These are phyloP conservation scores for Nemania serpens DNA, from an alignment of 2,329 filamentous ascomycete species.

Conservation along the genomic window DNA sequence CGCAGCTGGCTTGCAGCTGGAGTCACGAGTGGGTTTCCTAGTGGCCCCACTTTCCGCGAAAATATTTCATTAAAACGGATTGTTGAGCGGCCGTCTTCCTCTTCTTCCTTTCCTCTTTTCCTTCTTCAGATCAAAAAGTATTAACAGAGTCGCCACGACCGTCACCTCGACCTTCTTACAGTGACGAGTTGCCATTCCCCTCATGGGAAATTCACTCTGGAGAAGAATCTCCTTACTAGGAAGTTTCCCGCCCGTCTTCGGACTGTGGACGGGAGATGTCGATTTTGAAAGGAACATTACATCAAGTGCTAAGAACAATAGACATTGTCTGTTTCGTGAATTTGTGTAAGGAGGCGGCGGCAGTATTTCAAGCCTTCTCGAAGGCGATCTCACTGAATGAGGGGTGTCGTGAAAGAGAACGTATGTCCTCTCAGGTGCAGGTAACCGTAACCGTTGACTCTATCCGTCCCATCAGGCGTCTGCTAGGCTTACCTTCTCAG, in stretches of 20 bases:
- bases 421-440: too few relatives aligned
- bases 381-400: too few relatives aligned
- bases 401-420: too few relatives aligned
- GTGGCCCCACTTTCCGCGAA: conserved; percentile 9
- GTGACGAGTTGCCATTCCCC: conserved; percentile 66
- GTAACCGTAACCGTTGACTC: too few relatives aligned
- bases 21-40: too few relatives aligned
- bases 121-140: conserved; percentile 65
- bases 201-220: conserved; percentile 56
- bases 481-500: too few relatives aligned
- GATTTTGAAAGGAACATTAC: conserved; percentile 61
- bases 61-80: conserved; percentile 34
- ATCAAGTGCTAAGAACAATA: not conserved
- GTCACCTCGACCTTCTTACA: conserved; percentile 59
- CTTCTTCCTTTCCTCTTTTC: conserved; percentile 46
- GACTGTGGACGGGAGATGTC: conserved; percentile 61
- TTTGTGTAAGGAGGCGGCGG: too few relatives aligned
- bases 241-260: conserved; percentile 60
- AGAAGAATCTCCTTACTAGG: conserved; percentile 66
- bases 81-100: not conserved
- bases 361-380: too few relatives aligned
- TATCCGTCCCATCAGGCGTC: too few relatives aligned
- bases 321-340: not conserved
- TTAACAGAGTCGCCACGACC: conserved; percentile 67
- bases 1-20: too few relatives aligned